Evolutionary conservation across 192 early-diverging fungal genomes (phyloP).

Genomic region (Coemansia sp.): DNA sequence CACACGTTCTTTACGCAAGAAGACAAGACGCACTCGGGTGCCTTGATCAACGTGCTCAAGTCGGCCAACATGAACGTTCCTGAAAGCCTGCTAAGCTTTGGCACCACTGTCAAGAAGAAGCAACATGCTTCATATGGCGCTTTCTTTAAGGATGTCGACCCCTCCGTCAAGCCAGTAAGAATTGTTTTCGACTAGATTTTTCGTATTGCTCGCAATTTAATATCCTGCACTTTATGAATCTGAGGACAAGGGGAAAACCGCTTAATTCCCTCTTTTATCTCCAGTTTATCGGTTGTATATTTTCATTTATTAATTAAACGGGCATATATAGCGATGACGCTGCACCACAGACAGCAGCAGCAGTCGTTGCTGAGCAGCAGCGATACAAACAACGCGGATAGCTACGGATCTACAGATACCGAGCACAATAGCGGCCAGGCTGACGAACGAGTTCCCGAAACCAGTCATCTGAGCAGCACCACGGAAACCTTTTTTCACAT

Average conservation of each 20-base stretch:
- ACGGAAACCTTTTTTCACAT: slow-evolving; percentile 53
- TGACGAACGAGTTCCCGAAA: not conserved
- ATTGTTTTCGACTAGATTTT: slow-evolving; percentile 72
- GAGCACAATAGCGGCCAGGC: not conserved
- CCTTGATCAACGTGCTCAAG: slow-evolving; percentile 88
- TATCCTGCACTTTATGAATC: not conserved
- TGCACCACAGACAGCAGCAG: slow-evolving; percentile 4
- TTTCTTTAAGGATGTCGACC: slow-evolving; percentile 89
- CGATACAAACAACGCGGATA: not conserved
- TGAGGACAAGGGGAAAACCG: not conserved
- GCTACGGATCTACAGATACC: slow-evolving; percentile 8
- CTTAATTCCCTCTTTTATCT: not conserved
- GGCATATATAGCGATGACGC: not conserved
- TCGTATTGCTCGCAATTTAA: not conserved
- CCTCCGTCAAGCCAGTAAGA: slow-evolving; percentile 81
- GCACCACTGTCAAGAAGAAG: slow-evolving; percentile 97
- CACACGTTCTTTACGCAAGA: slow-evolving; percentile 91
- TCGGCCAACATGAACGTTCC: slow-evolving; percentile 85
- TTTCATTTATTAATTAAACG: not conserved
- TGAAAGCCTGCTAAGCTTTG: slow-evolving; percentile 86
- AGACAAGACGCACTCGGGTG: slow-evolving; percentile 87
- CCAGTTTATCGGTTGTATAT: not conserved
- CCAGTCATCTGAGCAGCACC: slow-evolving; percentile 22
- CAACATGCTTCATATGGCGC: slow-evolving; percentile 92
- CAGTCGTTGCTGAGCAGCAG: slow-evolving; percentile 11